Conservation (phyloP, 257 asterid genomes). For the Capsicum baccatum region DNA sequence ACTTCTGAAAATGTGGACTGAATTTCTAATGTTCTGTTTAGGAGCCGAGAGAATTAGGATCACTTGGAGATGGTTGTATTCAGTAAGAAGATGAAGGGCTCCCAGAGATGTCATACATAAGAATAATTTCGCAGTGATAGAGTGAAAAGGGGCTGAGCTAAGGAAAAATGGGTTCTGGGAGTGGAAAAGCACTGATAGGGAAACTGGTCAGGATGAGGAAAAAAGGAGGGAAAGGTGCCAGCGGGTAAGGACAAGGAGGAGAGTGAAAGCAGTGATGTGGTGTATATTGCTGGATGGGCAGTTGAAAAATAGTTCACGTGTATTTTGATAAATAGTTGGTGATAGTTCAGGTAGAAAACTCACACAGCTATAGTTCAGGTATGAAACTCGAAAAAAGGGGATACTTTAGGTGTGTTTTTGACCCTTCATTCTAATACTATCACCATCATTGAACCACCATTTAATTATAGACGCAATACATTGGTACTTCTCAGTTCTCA, state of each 20-base stretch:
- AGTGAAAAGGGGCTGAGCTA: background rate
- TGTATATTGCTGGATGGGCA: background rate
- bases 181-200: background rate
- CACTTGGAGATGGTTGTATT: conserved; percentile 6
- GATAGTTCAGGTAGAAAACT: too few species aligned
- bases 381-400: too few species aligned
- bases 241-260: background rate
- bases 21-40: background rate
- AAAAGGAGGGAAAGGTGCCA: background rate
- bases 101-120: background rate
- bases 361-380: too few species aligned
- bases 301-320: background rate
- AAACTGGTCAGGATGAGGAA: background rate
- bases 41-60: background rate
- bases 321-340: too few species aligned
- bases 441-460: background rate
- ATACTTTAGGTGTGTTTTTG: too few species aligned
- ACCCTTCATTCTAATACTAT: background rate
- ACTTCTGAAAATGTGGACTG: background rate
- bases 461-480: background rate
- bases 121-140: background rate
- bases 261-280: background rate
- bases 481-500: background rate
- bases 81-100: conserved; percentile 14
- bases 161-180: background rate